These are phyloP conservation scores for Colletotrichum sp. DNA, from an alignment of 2,329 filamentous ascomycete genomes.

Conservation along the genomic window DNA sequence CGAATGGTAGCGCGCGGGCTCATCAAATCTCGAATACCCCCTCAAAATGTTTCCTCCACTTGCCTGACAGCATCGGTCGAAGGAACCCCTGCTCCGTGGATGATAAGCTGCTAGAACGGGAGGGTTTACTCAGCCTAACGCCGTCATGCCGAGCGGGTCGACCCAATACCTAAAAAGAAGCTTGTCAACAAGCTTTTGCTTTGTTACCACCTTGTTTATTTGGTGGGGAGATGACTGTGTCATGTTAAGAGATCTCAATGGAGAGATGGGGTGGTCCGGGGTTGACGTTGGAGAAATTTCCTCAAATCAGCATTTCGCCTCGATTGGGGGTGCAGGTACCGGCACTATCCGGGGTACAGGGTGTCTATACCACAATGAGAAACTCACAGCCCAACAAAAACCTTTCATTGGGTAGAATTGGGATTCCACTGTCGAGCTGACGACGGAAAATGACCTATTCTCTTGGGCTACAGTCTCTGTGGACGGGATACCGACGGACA, in stretches of 20 bases:
- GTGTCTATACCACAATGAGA: neutral
- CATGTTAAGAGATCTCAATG: neutral
- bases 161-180: neutral
- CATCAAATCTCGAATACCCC: neutral
- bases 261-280: slow-evolving; percentile 5
- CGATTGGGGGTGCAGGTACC: neutral
- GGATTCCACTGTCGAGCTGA: neutral
- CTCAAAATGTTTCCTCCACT: neutral
- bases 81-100: neutral
- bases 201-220: neutral
- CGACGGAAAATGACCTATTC: neutral
- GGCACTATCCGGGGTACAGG: neutral
- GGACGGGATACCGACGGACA: neutral
- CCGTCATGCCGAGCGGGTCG: neutral
- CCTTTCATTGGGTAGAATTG: neutral
- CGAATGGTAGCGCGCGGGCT: neutral
- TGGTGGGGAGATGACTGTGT: neutral
- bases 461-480: neutral
- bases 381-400: neutral
- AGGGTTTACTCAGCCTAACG: neutral
- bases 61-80: neutral
- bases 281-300: slow-evolving; percentile 4
- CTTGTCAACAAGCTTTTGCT: neutral
- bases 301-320: slow-evolving; percentile 12
- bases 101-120: neutral